These are phyloP conservation scores for Sesbania bispinosa DNA, from an alignment of 306 rosid species.

Conservation along the genomic window DNA sequence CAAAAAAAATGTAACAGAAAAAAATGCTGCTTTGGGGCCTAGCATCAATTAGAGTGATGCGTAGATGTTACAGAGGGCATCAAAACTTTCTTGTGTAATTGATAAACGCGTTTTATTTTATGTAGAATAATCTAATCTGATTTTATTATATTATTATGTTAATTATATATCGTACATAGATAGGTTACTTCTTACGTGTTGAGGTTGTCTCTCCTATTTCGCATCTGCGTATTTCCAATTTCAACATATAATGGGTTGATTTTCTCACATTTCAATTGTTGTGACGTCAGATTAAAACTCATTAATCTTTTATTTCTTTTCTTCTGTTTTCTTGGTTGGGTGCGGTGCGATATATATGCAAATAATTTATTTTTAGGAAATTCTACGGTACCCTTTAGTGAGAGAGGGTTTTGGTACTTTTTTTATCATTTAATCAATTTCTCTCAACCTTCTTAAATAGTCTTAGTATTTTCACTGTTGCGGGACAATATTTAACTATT, in stretches of 20 bases:
- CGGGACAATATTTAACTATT: too few species aligned
- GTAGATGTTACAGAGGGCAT: neutral
- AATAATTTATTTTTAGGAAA: too few species aligned
- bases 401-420: too few species aligned
- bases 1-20: neutral
- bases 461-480: too few species aligned
- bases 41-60: too few species aligned
- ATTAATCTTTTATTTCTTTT: neutral
- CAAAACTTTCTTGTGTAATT: neutral
- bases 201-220: neutral
- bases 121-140: too few species aligned
- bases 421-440: too few species aligned
- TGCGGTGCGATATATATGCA: too few species aligned
- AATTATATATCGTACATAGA: neutral
- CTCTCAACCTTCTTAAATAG: too few species aligned
- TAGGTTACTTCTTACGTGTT: conserved; percentile 12
- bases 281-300: neutral
- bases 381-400: too few species aligned
- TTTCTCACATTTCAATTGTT: neutral
- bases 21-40: neutral
- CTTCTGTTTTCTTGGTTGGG: neutral
- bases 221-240: neutral
- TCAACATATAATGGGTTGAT: neutral
- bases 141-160: neutral
- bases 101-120: neutral